A percentile compares a stretch with the other conserved stretches of the same genome.
Conservation (phyloP, 805 yeast genomes). For the Candida adriatica region DNA sequence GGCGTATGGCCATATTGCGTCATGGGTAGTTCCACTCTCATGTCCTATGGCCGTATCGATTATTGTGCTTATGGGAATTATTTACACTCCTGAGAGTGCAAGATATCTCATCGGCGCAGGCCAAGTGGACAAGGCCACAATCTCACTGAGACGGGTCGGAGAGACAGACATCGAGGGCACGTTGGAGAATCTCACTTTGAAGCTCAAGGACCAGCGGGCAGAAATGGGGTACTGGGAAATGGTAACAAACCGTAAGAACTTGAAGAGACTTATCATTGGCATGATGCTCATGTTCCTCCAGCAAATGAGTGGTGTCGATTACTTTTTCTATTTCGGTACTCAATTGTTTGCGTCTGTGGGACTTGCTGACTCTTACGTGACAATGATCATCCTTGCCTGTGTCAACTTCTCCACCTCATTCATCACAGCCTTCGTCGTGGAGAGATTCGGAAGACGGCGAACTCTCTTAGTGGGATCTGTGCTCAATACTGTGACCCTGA, state of each 20-base stretch:
- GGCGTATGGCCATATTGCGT: conserved; percentile 33
- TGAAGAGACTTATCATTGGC: conserved; percentile 44
- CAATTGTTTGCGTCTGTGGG: conserved; percentile 48
- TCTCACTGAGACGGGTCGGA: conserved; percentile 40
- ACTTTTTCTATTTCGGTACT: conserved; percentile 63
- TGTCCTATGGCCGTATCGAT: conserved; percentile 34
- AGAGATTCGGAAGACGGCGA: conserved; percentile 40
- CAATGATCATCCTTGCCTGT: conserved; percentile 47
- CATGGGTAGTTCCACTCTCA: conserved; percentile 66
- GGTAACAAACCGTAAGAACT: conserved; percentile 28
- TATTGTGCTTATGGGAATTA: conserved; percentile 52
- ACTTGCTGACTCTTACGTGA: conserved; percentile 45
- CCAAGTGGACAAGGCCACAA: conserved; percentile 45
- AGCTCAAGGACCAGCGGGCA: conserved; percentile 7
- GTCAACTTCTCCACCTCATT: conserved; percentile 47
- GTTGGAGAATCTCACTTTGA: conserved; percentile 3
- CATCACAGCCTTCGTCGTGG: conserved; percentile 41
- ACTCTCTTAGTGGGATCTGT: conserved; percentile 34
- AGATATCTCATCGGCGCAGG: conserved; percentile 46
- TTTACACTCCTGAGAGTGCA: conserved; percentile 64
- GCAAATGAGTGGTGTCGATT: conserved; percentile 61
- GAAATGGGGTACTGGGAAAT: conserved; percentile 40
- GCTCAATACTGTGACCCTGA: conserved; percentile 45
- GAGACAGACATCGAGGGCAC: conserved; percentile 33
- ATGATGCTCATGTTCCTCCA: conserved; percentile 49